Evolutionary conservation across 495 filamentous ascomycete species (phyloP).

Genomic region (Gamarada debralockiae): DNA sequence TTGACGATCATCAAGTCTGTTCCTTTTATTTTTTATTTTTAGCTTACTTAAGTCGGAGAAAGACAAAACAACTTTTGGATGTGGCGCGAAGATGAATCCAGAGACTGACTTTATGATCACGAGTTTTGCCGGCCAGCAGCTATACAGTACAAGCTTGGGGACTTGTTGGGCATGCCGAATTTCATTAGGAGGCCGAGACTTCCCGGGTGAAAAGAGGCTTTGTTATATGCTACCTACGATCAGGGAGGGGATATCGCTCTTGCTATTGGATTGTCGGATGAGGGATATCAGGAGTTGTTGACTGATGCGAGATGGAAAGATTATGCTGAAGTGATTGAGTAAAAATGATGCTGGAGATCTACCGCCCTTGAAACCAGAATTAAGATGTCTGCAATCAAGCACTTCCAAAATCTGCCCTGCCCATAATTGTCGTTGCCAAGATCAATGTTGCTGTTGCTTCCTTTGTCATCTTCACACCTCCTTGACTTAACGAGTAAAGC

Average conservation of each 20-base stretch:
- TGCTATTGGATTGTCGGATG: not conserved
- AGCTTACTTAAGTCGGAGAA: not conserved
- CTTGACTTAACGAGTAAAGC: too few relatives aligned
- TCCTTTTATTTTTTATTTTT: conserved; percentile 1
- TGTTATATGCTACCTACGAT: not conserved
- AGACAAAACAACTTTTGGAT: not conserved
- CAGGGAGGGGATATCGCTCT: conserved; percentile 1
- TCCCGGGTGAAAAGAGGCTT: not conserved
- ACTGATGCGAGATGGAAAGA: not conserved
- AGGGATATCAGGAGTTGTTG: not conserved
- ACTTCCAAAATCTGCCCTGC: too few relatives aligned
- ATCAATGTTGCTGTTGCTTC: too few relatives aligned
- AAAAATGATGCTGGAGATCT: too few relatives aligned
- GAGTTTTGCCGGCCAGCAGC: not conserved
- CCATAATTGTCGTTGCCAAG: too few relatives aligned
- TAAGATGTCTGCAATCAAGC: too few relatives aligned
- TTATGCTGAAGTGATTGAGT: not conserved
- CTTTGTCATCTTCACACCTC: too few relatives aligned
- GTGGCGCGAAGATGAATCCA: not conserved
- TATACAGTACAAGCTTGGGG: not conserved
- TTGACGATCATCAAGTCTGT: not conserved
- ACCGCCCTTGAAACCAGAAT: too few relatives aligned
- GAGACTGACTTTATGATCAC: not conserved
- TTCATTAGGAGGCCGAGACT: not conserved
- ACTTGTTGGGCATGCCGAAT: not conserved